Evolutionary conservation across 495 filamentous ascomycete genomes (phyloP).

Genomic region (Xylona heveae): DNA sequence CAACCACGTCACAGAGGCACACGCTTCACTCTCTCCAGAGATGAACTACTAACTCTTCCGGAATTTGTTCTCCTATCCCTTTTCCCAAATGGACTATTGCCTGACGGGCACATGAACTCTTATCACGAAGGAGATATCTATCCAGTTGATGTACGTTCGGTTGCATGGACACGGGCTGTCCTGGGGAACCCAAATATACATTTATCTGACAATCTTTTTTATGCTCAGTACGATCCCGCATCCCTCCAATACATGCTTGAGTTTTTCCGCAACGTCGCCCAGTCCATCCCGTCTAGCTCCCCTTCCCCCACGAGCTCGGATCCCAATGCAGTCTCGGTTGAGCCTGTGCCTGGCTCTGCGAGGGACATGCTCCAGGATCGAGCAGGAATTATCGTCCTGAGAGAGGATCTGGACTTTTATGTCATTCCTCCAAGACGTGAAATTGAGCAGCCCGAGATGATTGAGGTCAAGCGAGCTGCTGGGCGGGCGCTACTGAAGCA

Average conservation of each 20-base stretch:
- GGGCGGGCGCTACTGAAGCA: slow-evolving; percentile 70
- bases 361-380: slow-evolving; percentile 66
- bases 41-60: slow-evolving; percentile 84
- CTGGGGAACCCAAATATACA: slow-evolving; percentile 22
- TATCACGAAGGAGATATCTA: slow-evolving; percentile 88
- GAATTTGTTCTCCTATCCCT: slow-evolving; percentile 98
- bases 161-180: slow-evolving; percentile 5
- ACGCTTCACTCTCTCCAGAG: slow-evolving; percentile 79
- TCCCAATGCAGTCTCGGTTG: slow-evolving; percentile 40
- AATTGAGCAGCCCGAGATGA: slow-evolving; percentile 79
- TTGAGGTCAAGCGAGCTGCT: slow-evolving; percentile 88
- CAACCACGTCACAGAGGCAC: slow-evolving; percentile 45
- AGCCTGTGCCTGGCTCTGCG: slow-evolving; percentile 44
- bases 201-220: slow-evolving; percentile 8
- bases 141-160: slow-evolving; percentile 73
- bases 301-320: slow-evolving; percentile 40
- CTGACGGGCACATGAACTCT: slow-evolving; percentile 87
- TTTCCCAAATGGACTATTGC: slow-evolving; percentile 93
- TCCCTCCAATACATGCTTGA: slow-evolving; percentile 98
- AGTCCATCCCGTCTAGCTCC: slow-evolving; percentile 62
- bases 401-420: slow-evolving; percentile 96
- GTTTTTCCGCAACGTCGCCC: slow-evolving; percentile 90
- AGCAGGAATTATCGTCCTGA: slow-evolving; percentile 89
- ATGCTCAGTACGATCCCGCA: slow-evolving; percentile 70
- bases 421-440: slow-evolving; percentile 75